phyloP scores from a whole-genome alignment of 345 rosid species.

The Eutrema yunnanense region DNA sequence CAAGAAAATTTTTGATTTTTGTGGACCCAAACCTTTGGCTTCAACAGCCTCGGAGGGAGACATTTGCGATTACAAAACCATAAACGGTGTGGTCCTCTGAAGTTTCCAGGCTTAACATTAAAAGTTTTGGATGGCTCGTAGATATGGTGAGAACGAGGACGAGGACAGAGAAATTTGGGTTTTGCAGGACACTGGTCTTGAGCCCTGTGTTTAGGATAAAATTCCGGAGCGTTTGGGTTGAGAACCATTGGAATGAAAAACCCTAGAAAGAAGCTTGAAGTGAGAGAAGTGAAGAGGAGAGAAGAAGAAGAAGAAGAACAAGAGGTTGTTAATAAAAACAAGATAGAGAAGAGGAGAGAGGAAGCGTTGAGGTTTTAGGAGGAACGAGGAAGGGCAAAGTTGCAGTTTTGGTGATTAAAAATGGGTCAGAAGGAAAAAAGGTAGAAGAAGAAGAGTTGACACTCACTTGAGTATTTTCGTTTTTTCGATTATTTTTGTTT shows the following conservation, averaged over 20 bases:
- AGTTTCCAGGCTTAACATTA: neutral
- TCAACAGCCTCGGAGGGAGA: constrained; percentile 6
- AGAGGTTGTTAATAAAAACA: neutral
- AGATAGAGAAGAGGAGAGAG: neutral
- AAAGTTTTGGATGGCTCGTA: neutral
- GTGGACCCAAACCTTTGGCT: neutral
- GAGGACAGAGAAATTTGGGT: neutral
- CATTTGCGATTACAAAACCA: neutral
- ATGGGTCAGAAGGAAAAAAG: neutral
- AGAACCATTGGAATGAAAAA: neutral
- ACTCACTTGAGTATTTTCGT: neutral
- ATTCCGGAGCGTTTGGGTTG: constrained; percentile 4
- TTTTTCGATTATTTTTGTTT: neutral
- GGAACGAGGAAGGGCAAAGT: neutral
- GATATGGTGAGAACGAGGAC: too few species aligned
- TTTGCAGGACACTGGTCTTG: neutral
- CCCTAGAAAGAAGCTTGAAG: neutral
- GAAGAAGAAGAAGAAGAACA: neutral
- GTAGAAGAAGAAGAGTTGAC: constrained; percentile 1
- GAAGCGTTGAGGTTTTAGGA: neutral
- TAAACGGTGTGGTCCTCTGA: neutral
- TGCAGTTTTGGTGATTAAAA: constrained; percentile 1
- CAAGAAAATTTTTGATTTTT: neutral
- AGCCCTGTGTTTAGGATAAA: neutral
- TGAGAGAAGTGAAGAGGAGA: neutral